phyloP scores from a whole-genome alignment of 371 early-diverging fungal species.

The Syncephalis plumigaleata region DNA sequence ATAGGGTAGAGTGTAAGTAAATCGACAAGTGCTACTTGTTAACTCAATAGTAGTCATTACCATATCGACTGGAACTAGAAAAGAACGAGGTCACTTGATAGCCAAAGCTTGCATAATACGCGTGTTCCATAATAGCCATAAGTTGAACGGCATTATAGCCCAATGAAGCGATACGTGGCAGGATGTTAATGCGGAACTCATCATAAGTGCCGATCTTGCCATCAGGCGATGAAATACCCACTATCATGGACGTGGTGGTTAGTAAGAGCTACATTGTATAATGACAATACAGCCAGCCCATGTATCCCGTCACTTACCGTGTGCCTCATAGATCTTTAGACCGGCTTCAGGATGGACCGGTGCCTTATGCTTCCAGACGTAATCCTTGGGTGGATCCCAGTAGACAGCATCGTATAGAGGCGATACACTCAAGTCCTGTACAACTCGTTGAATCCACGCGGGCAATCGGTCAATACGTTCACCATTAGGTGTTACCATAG shows the following conservation, averaged over 20 bases:
- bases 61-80: slow-evolving; percentile 79
- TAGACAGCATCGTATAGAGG: slow-evolving; percentile 78
- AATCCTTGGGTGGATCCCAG: slow-evolving; percentile 73
- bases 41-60: slow-evolving; percentile 10
- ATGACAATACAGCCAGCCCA: not conserved
- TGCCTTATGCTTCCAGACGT: slow-evolving; percentile 48
- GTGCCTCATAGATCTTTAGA: slow-evolving; percentile 84
- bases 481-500: slow-evolving; percentile 48
- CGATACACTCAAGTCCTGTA: slow-evolving; percentile 65
- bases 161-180: slow-evolving; percentile 74
- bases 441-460: slow-evolving; percentile 71
- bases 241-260: too few relatives aligned
- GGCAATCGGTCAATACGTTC: slow-evolving; percentile 79
- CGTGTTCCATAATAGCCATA: slow-evolving; percentile 98
- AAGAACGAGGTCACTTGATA: slow-evolving; percentile 95
- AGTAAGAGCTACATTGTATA: not conserved
- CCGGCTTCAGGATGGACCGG: slow-evolving; percentile 37
- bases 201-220: slow-evolving; percentile 62
- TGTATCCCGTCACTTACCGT: slow-evolving; percentile 10
- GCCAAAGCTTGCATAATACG: slow-evolving; percentile 95
- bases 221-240: slow-evolving; percentile 83
- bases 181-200: slow-evolving; percentile 69
- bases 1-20: slow-evolving; percentile 4
- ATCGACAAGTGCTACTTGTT: not conserved
- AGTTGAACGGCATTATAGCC: slow-evolving; percentile 92